Evolutionary conservation across 139 green algal species (phyloP), one percentile per base, ranked within the genome.

Genomic region (Dunaliella primolecta): DNA sequence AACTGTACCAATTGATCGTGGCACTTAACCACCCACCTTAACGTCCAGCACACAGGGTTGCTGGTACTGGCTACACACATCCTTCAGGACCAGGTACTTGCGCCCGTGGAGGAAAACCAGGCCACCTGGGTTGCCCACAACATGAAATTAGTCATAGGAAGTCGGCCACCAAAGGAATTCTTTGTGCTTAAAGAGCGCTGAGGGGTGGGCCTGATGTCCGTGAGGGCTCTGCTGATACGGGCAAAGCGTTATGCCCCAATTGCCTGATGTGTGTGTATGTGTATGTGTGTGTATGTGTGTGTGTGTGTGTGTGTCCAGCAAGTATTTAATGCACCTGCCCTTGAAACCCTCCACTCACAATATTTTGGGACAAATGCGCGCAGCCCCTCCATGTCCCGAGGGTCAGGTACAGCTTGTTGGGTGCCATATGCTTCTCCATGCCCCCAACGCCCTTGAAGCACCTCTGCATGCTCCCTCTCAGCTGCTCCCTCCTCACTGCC

Each of bases 21-120:
- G n/a, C n/a, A n/a, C n/a, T n/a, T n/a, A n/a, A n/a, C n/a, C n/a
- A 64, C 83, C 21, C 55, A 94, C 89, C 89, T 97, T 97, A 78
- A 93, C 89, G 80, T 97, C 94, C 33, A 97, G 87, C 35, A 97
- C 93, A 82, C 88, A 95, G 25, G 94, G 94, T 64, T 91, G 89
- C 30, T 57, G 78, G 88, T 96, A 97, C 0, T 30, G 35, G 0
- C 78, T 55, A 55, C 93, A 89, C 30, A 95, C 78, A 72, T 97
- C 94, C 81, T 97, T 90, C 84, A 97, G 81, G n/a, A 91, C 90
- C 74, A 97, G 71, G 38, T 95, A 88, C 30, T 83, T 81, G 2
- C 85, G 81, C 30, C 88, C 89, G 1, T 80, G 81, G 32, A 83
- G 74, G 3, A 88, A 70, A 1, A 85, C 23, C 15, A 88, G 34